Evolutionary conservation across 306 rosid species (phyloP).

Genomic region (Psophocarpus tetragonolobus): DNA sequence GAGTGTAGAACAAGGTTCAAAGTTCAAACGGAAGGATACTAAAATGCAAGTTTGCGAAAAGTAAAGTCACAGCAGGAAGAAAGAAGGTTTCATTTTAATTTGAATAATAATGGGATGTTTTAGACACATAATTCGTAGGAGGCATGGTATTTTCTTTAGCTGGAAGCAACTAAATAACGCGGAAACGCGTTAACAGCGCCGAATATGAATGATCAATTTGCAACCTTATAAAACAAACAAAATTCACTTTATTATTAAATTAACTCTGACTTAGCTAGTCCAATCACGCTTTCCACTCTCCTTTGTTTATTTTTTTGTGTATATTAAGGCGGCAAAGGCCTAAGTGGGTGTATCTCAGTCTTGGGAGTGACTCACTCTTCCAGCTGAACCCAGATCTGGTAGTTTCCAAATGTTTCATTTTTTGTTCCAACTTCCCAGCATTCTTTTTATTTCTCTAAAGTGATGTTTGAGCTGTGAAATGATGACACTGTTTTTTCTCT

Average conservation of each 20-base stretch:
- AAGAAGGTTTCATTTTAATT: slow-evolving; percentile 16
- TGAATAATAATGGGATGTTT: slow-evolving; percentile 11
- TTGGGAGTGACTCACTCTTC: slow-evolving; percentile 20
- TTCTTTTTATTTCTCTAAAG: background rate
- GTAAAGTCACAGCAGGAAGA: background rate
- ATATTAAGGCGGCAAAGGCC: slow-evolving; percentile 20
- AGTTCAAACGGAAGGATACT: background rate
- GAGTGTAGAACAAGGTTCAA: background rate
- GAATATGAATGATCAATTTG: slow-evolving; percentile 17
- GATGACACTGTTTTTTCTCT: background rate
- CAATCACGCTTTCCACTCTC: slow-evolving; percentile 10
- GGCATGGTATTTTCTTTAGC: slow-evolving; percentile 25
- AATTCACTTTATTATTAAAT: slow-evolving; percentile 5
- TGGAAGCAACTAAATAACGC: slow-evolving; percentile 37
- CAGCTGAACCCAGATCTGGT: slow-evolving; percentile 38
- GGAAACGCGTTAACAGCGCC: slow-evolving; percentile 56
- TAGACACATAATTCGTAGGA: background rate
- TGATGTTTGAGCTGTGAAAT: background rate
- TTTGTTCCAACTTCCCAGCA: background rate
- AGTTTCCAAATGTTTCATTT: slow-evolving; percentile 19
- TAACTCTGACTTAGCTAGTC: background rate
- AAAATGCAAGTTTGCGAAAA: background rate
- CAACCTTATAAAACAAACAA: slow-evolving; percentile 7
- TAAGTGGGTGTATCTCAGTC: slow-evolving; percentile 23
- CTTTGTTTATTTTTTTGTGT: background rate